These are phyloP conservation scores for Henckelia pumila DNA, from an alignment of 257 asterid genomes.

Conservation along the genomic window DNA sequence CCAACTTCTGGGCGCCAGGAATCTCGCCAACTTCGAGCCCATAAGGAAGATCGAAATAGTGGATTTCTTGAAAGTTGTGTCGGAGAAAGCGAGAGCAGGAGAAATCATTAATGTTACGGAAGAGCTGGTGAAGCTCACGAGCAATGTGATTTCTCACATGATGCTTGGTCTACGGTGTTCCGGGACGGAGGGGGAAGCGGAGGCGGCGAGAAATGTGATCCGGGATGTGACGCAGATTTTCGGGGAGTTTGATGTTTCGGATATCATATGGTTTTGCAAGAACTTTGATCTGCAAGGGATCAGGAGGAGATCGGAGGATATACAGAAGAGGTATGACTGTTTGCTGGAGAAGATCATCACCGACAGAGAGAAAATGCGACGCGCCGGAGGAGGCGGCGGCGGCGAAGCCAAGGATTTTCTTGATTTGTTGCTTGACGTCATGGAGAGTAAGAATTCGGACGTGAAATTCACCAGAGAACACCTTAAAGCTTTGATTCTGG, in stretches of 20 bases:
- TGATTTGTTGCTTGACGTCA: conserved; percentile 50
- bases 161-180: conserved; percentile 51
- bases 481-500: conserved; percentile 61
- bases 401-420: conserved; percentile 44
- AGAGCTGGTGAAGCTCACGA: conserved; percentile 44
- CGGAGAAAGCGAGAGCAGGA: conserved; percentile 28
- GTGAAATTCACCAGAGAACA: conserved; percentile 53
- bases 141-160: conserved; percentile 52
- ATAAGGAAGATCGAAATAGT: conserved; percentile 35
- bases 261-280: conserved; percentile 44
- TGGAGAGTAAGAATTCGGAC: conserved; percentile 48
- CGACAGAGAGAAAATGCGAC: conserved; percentile 37
- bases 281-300: conserved; percentile 60
- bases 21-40: conserved; percentile 44
- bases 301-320: conserved; percentile 43
- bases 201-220: conserved; percentile 43
- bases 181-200: conserved; percentile 42
- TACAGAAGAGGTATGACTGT: conserved; percentile 47
- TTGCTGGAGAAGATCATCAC: conserved; percentile 53
- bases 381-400: conserved; percentile 15
- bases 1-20: conserved; percentile 47
- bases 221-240: conserved; percentile 57
- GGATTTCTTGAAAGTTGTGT: conserved; percentile 24
- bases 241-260: conserved; percentile 54
- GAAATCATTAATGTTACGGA: conserved; percentile 38